These are phyloP conservation scores for Enteropsectra breve DNA, from an alignment of 371 early-diverging fungal species.

Conservation along the genomic window DNA sequence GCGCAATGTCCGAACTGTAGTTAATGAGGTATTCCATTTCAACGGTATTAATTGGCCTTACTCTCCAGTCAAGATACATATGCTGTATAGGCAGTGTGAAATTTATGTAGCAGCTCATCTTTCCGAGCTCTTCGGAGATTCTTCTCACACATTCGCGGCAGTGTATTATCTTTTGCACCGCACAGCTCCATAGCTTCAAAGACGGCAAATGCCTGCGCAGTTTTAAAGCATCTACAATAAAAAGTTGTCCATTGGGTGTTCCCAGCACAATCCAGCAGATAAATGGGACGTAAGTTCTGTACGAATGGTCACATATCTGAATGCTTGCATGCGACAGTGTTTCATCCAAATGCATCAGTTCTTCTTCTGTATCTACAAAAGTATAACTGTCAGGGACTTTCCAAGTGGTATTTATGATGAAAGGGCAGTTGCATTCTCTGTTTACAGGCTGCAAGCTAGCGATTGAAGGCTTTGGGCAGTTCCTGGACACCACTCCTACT, in stretches of 20 bases:
- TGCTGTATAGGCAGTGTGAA: neutral
- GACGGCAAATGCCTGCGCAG: conserved; percentile 25
- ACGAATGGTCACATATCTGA: conserved; percentile 50
- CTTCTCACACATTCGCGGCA: conserved; percentile 15
- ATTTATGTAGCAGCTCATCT: conserved; percentile 34
- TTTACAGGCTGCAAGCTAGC: neutral
- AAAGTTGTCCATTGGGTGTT: conserved; percentile 17
- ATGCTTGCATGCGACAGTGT: conserved; percentile 19
- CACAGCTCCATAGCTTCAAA: conserved; percentile 25
- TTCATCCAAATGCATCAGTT: conserved; percentile 15
- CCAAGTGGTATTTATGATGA: neutral
- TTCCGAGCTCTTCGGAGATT: conserved; percentile 29
- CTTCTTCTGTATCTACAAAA: conserved; percentile 9
- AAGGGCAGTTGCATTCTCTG: conserved; percentile 8
- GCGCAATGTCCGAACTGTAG: neutral
- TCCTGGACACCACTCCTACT: conserved; percentile 7
- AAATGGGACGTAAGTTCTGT: conserved; percentile 51
- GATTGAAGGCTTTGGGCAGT: conserved; percentile 28
- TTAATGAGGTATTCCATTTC: conserved; percentile 3
- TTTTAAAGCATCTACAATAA: conserved; percentile 36
- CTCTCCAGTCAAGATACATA: conserved; percentile 42
- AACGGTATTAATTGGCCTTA: conserved; percentile 27
- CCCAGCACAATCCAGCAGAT: conserved; percentile 37
- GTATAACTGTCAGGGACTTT: neutral
- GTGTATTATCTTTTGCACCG: conserved; percentile 31